A percentile compares a stretch with the other conserved stretches of the same genome.
phyloP scores from a whole-genome alignment of 306 rosid species.

The Cucurbita ficifolia region DNA sequence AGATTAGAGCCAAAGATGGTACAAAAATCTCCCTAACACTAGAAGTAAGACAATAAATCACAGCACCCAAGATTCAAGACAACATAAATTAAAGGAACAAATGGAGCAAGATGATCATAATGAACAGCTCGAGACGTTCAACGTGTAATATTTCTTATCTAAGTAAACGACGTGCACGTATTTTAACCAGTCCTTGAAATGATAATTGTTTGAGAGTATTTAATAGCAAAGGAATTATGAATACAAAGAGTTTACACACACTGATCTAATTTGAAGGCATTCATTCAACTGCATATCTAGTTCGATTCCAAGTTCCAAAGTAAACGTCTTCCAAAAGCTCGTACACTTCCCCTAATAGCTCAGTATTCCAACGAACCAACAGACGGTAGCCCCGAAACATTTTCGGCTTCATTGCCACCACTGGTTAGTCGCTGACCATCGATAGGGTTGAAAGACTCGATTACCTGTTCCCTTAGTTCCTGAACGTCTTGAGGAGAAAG shows the following conservation, averaged over 20 bases:
- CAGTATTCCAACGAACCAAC: conserved; percentile 49
- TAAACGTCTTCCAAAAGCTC: neutral
- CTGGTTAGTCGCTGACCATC: conserved; percentile 39
- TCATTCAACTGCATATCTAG: conserved; percentile 5
- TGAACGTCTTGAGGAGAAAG: conserved; percentile 76
- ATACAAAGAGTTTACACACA: conserved; percentile 10
- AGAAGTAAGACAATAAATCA: neutral
- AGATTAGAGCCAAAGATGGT: too few species aligned
- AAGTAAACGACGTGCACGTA: conserved; percentile 4
- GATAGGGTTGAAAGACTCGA: conserved; percentile 41
- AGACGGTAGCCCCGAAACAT: conserved; percentile 46
- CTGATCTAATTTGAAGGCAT: conserved; percentile 6
- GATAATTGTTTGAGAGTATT: neutral
- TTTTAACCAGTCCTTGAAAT: neutral
- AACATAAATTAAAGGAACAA: neutral
- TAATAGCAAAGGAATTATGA: conserved; percentile 8
- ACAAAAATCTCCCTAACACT: too few species aligned
- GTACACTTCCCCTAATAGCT: conserved; percentile 2
- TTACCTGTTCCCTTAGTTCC: conserved; percentile 59
- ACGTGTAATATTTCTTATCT: neutral
- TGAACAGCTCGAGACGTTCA: neutral
- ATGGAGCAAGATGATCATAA: neutral
- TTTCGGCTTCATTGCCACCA: conserved; percentile 30
- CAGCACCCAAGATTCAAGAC: neutral
- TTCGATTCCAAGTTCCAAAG: neutral